Conservation (phyloP, 305 asterid genomes). For the Fraxinus latifolia region DNA sequence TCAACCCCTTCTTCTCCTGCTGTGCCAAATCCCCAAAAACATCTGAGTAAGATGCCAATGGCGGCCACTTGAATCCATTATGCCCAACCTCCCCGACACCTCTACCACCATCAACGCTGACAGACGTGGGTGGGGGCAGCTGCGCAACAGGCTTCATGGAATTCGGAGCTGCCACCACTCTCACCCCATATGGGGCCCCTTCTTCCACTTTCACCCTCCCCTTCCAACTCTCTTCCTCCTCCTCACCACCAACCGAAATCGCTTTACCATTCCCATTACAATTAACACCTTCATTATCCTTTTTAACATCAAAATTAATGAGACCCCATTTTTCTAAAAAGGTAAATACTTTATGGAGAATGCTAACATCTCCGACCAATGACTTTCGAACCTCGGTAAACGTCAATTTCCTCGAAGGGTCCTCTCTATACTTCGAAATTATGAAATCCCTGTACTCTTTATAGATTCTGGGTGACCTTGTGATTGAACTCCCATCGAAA, state of each 20-base stretch:
- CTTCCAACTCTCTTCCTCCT: conserved; percentile 43
- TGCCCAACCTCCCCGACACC: conserved; percentile 46
- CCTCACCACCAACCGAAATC: conserved; percentile 23
- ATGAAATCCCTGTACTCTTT: conserved; percentile 86
- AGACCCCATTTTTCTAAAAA: conserved; percentile 92
- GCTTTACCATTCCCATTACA: conserved; percentile 14
- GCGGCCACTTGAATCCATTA: conserved; percentile 57
- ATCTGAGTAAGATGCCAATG: conserved; percentile 77
- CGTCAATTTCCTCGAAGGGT: conserved; percentile 54
- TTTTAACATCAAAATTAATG: conserved; percentile 55
- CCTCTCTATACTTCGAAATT: conserved; percentile 71
- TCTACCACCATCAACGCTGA: conserved; percentile 41
- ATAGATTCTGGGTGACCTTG: conserved; percentile 75
- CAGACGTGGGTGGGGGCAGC: conserved; percentile 43
- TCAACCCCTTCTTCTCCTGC: conserved; percentile 46
- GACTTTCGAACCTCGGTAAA: conserved; percentile 83
- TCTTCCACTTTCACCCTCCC: conserved; percentile 77
- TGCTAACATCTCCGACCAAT: conserved; percentile 73
- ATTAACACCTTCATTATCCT: conserved; percentile 15
- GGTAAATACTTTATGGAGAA: conserved; percentile 71
- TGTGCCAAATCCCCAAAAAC: conserved; percentile 57
- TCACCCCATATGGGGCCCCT: conserved; percentile 92
- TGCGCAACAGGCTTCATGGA: conserved; percentile 53
- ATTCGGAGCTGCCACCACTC: conserved; percentile 85
- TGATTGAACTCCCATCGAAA: conserved; percentile 70